Percentiles rank a stretch among this genome's conserved stretches.
Evolutionary conservation across 2,329 filamentous ascomycete genomes (phyloP).

Genomic region (Penicillium corylophilum): DNA sequence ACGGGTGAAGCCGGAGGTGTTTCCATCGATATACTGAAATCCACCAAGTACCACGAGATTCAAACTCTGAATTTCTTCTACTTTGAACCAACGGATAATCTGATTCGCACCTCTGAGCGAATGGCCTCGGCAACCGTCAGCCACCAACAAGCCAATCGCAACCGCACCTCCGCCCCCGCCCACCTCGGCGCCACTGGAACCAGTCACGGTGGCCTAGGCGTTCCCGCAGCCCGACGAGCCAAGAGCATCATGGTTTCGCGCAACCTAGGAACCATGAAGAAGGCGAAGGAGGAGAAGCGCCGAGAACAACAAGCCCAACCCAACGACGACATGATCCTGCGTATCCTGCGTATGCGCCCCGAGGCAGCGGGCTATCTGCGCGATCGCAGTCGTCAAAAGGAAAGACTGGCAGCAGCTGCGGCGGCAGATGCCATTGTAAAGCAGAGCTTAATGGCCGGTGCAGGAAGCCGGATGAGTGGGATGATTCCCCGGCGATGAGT

Average conservation of each 20-base stretch:
- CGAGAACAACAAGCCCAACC: constrained; percentile 95
- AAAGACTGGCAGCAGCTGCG: constrained; percentile 82
- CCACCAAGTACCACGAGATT: constrained; percentile 96
- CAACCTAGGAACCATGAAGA: constrained; percentile 93
- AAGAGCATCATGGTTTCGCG: constrained; percentile 87
- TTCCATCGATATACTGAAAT: constrained; percentile 86
- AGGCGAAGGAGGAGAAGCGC: constrained; percentile 92
- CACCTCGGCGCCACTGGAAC: constrained; percentile 41
- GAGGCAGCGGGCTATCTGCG: constrained; percentile 85
- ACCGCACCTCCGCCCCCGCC: constrained; percentile 70
- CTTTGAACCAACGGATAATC: constrained; percentile 84
- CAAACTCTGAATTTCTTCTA: constrained; percentile 98
- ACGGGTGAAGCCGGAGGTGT: constrained; percentile 82
- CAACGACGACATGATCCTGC: constrained; percentile 95
- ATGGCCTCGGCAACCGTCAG: constrained; percentile 88
- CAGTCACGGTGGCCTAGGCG: constrained; percentile 51
- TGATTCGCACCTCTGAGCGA: constrained; percentile 91
- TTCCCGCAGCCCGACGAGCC: constrained; percentile 50
- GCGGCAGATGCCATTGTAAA: constrained; percentile 92
- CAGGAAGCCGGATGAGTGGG: constrained; percentile 53
- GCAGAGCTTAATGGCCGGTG: constrained; percentile 73
- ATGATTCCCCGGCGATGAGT: constrained; percentile 35
- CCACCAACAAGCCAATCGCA: constrained; percentile 66
- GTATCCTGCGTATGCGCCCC: constrained; percentile 90
- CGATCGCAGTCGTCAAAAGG: constrained; percentile 89